These are phyloP conservation scores for Claviceps monticola DNA, from an alignment of 2,329 filamentous ascomycete genomes.

Conservation along the genomic window DNA sequence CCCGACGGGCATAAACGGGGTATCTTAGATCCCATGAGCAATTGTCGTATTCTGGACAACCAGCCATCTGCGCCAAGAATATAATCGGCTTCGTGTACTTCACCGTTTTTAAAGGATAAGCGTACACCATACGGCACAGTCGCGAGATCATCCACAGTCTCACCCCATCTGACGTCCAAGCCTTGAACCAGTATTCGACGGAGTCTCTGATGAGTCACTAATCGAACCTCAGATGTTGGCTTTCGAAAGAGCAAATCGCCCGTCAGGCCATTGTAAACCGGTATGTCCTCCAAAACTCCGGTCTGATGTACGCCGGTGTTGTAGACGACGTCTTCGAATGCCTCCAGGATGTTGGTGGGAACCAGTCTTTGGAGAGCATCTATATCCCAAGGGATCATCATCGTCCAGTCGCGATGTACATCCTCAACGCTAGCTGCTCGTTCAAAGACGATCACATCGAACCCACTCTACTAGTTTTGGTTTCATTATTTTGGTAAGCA, in stretches of 20 bases:
- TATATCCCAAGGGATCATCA: slow-evolving; percentile 26
- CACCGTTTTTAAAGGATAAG: slow-evolving; percentile 14
- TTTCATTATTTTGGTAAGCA: neutral
- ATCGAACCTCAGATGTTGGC: slow-evolving; percentile 18
- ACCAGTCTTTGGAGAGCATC: slow-evolving; percentile 20
- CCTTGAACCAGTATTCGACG: slow-evolving; percentile 18
- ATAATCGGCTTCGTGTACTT: slow-evolving; percentile 6
- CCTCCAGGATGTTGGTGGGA: slow-evolving; percentile 16
- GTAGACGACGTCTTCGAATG: slow-evolving; percentile 18
- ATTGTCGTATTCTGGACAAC: slow-evolving; percentile 14
- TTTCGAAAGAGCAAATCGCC: slow-evolving; percentile 22
- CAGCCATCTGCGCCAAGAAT: slow-evolving; percentile 22
- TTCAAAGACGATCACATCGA: slow-evolving; percentile 20
- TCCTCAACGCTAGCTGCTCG: slow-evolving; percentile 15
- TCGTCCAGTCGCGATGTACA: slow-evolving; percentile 24
- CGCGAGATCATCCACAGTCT: slow-evolving; percentile 8
- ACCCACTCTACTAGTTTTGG: slow-evolving; percentile 15
- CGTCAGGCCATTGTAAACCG: slow-evolving; percentile 20
- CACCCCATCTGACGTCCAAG: slow-evolving; percentile 20
- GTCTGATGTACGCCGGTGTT: slow-evolving; percentile 17
- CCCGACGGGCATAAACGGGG: slow-evolving; percentile 13
- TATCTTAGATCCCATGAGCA: slow-evolving; percentile 16
- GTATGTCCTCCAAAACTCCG: slow-evolving; percentile 17
- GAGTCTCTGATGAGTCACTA: slow-evolving; percentile 21
- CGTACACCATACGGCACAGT: slow-evolving; percentile 6